A percentile compares a stretch with the other conserved stretches of the same genome.
Conservation (phyloP, 1,284 basidiomycete genomes). For the Exobasidium cylindrosporum region DNA sequence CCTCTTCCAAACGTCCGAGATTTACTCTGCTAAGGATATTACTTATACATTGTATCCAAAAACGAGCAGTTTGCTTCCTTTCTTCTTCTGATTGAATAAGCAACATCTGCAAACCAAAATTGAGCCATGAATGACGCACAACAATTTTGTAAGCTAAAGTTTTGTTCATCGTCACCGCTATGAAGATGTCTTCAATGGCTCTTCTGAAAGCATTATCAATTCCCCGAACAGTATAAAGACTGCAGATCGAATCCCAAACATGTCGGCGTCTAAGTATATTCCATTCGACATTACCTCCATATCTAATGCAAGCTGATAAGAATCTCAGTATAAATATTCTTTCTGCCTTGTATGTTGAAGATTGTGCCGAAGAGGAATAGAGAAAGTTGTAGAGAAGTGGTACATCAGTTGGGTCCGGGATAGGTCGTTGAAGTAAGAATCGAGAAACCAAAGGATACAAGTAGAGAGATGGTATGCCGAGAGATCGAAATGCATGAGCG, state of each 20-base stretch:
- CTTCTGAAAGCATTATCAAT: neutral
- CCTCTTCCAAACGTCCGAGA: neutral
- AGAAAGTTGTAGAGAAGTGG: slow-evolving; percentile 82
- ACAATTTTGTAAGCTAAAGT: neutral
- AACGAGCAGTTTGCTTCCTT: neutral
- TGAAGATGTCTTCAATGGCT: neutral
- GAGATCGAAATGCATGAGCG: slow-evolving; percentile 70
- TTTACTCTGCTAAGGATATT: neutral
- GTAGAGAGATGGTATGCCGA: slow-evolving; percentile 76
- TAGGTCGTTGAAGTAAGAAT: slow-evolving; percentile 78
- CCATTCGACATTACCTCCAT: slow-evolving; percentile 70
- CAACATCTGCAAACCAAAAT: neutral
- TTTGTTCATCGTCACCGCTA: neutral
- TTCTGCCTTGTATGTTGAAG: slow-evolving; percentile 72
- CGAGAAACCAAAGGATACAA: slow-evolving; percentile 74
- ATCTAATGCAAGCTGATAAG: slow-evolving; percentile 73
- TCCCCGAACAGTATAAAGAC: slow-evolving; percentile 62
- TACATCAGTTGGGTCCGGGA: slow-evolving; percentile 68
- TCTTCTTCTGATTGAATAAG: neutral
- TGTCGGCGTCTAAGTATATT: slow-evolving; percentile 73
- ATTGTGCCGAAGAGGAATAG: slow-evolving; percentile 65
- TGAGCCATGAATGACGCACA: neutral
- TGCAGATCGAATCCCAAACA: slow-evolving; percentile 81
- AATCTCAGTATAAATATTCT: slow-evolving; percentile 82
- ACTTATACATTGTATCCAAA: neutral